Conservation (phyloP, 495 filamentous ascomycete species). For the Aspergillus ellipticus region DNA sequence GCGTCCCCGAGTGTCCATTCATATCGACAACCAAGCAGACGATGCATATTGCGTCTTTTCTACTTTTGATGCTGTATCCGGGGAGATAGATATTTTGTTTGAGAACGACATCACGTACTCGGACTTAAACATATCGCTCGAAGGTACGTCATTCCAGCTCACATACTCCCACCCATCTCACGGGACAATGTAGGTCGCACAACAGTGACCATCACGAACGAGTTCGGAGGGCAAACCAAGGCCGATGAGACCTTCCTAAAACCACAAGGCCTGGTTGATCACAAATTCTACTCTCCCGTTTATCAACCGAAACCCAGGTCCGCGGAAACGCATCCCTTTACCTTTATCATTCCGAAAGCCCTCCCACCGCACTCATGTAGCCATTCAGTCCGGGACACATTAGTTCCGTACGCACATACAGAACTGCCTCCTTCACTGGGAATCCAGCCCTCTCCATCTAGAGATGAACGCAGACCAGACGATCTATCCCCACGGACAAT, state of each 20-base stretch:
- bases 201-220: background rate
- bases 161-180: background rate
- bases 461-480: background rate
- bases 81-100: background rate
- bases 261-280: background rate
- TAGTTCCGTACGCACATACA: background rate
- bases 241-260: background rate
- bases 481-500: background rate
- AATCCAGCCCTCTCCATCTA: background rate
- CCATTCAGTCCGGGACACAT: background rate
- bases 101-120: background rate
- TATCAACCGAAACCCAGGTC: background rate
- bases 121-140: background rate
- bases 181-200: background rate
- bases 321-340: background rate
- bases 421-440: background rate
- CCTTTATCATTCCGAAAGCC: background rate
- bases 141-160: background rate
- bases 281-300: no score
- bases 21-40: background rate
- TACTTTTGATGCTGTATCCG: background rate
- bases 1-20: background rate
- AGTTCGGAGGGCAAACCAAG: background rate
- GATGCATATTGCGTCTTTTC: background rate
- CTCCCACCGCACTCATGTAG: background rate